Evolutionary conservation across 2,329 filamentous ascomycete genomes (phyloP).

Genomic region (Remersonia thermophila): DNA sequence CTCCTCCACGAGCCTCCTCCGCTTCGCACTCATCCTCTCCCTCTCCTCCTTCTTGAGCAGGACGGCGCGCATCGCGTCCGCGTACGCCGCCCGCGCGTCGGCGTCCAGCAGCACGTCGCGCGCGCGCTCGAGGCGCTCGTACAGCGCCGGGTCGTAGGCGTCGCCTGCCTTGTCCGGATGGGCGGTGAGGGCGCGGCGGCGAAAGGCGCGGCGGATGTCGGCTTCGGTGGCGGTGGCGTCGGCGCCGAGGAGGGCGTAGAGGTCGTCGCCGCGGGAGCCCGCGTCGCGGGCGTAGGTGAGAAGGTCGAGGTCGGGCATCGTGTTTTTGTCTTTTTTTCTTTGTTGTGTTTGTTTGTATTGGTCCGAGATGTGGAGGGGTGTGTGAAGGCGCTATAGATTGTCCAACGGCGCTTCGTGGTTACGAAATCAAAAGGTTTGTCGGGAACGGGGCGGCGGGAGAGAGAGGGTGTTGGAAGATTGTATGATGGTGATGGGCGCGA

Average conservation of each 20-base stretch:
- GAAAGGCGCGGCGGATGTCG: slow-evolving; percentile 75
- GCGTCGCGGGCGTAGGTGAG: slow-evolving; percentile 44
- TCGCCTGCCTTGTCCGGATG: slow-evolving; percentile 84
- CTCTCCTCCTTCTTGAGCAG: slow-evolving; percentile 58
- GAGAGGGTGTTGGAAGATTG: too few species aligned
- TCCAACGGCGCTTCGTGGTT: too few species aligned
- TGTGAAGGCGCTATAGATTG: background rate
- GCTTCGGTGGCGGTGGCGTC: slow-evolving; percentile 50
- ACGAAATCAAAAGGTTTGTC: too few species aligned
- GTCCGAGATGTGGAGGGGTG: background rate
- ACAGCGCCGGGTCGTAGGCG: slow-evolving; percentile 64
- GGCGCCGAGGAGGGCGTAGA: slow-evolving; percentile 65
- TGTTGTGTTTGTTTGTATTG: background rate
- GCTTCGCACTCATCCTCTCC: slow-evolving; percentile 59
- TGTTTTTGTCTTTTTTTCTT: slow-evolving; percentile 1
- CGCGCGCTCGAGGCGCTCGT: slow-evolving; percentile 77
- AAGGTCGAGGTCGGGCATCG: slow-evolving; percentile 33
- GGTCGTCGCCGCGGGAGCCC: slow-evolving; percentile 52
- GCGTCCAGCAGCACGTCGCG: slow-evolving; percentile 68
- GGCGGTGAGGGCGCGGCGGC: slow-evolving; percentile 67
- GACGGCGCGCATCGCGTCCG: slow-evolving; percentile 59
- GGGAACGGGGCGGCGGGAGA: too few species aligned
- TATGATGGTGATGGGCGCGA: too few species aligned
- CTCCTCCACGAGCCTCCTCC: slow-evolving; percentile 72
- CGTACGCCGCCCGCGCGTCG: slow-evolving; percentile 62